Base-by-base conservation (phyloP, 2,329 filamentous ascomycete genomes). In the Epichloe sylvatica region DNA sequence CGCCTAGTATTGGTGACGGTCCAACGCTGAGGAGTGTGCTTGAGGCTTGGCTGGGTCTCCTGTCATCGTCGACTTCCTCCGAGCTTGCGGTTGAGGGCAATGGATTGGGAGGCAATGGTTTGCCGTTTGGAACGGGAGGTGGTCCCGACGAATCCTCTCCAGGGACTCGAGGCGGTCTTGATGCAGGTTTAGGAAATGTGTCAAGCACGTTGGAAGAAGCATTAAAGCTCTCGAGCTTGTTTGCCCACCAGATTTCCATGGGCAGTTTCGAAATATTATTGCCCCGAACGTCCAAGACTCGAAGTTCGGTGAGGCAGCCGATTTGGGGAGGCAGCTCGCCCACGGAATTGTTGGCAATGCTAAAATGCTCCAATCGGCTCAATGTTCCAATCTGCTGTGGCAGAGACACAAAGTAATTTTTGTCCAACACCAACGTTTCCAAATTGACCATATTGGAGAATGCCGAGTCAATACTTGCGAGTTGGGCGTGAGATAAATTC, bases 161-260 rank as follows among this genome's bases (percentile, higher is more conserved):
- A 3, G 78, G 77, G 9, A 75, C 66, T 46, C 84, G 80, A 17
- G 81, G 78, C 44, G 80, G 71, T 45, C 86, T 80, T 8, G 84
- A 84, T 2, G 82, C 77, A 21, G 87, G 87, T 62, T 94, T 96
- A 1, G 92, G 92, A 62, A 98, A 97, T 39, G 79, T 81, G 46
- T 90, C 84, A 19, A 98, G 74, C 6, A 97, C 83, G 58, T 98
- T 98, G 11, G 92, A 96, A 0, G 91, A 97, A 12, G 94, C 83
- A 59, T 98, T 98, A 52, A 98, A 76, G 0, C 84, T 91, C 65
- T 97, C 90, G 49, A 98, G 69, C 62, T 84, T 89, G 58, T 84
- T 83, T 47, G 91, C 91, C 74, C 87, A 91, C 92, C 92, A 98
- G n/a, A 98, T 76, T 62, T 98, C 92, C 61, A 86, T 80, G 2